Evolutionary conservation across 23 red algal species (phyloP).

Genomic region (Gracilariopsis chorda): DNA sequence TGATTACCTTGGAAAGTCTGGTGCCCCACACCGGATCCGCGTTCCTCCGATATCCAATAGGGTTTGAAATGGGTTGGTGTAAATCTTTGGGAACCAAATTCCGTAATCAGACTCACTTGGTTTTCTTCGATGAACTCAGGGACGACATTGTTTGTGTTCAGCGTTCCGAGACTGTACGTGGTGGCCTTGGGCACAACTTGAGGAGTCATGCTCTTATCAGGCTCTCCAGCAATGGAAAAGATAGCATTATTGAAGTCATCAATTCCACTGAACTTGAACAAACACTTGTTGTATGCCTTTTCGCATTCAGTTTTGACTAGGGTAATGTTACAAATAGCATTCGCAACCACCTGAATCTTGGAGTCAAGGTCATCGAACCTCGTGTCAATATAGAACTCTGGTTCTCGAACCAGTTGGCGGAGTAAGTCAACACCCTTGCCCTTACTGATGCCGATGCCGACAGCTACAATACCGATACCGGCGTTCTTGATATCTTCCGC

Average conservation of each 20-base stretch:
- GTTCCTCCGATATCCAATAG: neutral
- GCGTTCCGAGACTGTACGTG: neutral
- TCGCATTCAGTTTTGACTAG: neutral
- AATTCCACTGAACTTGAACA: neutral
- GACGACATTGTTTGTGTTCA: neutral
- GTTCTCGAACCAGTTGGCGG: neutral
- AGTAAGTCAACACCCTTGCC: neutral
- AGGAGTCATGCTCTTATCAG: neutral
- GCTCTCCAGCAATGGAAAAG: neutral
- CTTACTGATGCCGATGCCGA: neutral
- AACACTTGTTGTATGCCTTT: constrained; percentile 8
- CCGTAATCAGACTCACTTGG: neutral
- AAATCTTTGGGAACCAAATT: neutral
- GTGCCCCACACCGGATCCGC: constrained; percentile 2
- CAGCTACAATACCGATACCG: neutral
- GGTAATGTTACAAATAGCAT: neutral
- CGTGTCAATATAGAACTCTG: neutral
- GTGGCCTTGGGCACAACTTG: neutral
- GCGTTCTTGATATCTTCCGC: neutral
- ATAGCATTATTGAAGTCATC: too few species aligned
- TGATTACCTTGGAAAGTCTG: constrained; percentile 18
- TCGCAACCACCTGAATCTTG: neutral
- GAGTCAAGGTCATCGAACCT: neutral
- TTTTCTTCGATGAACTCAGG: neutral
- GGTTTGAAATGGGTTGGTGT: constrained; percentile 33